Conservation (phyloP, 148 eudicot genomes). For the Polygonum aviculare region DNA sequence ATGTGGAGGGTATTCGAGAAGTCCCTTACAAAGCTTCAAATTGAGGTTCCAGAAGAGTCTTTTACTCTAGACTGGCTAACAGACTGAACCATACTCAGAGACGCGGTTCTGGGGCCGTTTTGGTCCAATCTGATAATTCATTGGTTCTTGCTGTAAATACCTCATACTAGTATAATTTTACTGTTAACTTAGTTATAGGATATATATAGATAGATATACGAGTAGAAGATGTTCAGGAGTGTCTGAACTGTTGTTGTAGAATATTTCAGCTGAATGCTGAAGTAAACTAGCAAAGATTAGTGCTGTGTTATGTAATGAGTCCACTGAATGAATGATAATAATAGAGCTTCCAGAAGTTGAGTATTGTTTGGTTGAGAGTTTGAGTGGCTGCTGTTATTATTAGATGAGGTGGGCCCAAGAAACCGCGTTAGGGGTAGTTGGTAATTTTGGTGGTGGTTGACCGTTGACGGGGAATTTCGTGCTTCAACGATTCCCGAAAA, state of each 20-base stretch:
- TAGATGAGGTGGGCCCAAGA: background rate
- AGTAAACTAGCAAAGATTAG: background rate
- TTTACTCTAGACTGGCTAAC: constrained; percentile 62
- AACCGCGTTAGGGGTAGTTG: background rate
- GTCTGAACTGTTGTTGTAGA: background rate
- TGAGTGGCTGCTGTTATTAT: background rate
- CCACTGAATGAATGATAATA: background rate
- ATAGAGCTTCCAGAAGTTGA: background rate
- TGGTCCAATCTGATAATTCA: constrained; percentile 5
- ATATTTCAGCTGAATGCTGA: background rate
- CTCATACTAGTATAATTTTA: background rate
- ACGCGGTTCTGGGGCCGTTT: background rate
- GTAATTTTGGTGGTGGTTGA: background rate
- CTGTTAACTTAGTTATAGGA: background rate
- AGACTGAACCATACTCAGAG: constrained; percentile 23
- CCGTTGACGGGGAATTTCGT: background rate
- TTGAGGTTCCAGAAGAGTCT: constrained; percentile 60
- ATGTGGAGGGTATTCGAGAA: constrained; percentile 44
- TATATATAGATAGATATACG: background rate
- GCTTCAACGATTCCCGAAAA: background rate
- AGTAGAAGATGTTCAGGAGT: background rate
- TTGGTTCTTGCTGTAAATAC: constrained; percentile 1
- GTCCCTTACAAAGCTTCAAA: constrained; percentile 29
- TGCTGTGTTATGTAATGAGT: background rate
- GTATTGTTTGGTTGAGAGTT: background rate